Base-by-base conservation (phyloP, 305 asterid species). In the Fraxinus latifolia region DNA sequence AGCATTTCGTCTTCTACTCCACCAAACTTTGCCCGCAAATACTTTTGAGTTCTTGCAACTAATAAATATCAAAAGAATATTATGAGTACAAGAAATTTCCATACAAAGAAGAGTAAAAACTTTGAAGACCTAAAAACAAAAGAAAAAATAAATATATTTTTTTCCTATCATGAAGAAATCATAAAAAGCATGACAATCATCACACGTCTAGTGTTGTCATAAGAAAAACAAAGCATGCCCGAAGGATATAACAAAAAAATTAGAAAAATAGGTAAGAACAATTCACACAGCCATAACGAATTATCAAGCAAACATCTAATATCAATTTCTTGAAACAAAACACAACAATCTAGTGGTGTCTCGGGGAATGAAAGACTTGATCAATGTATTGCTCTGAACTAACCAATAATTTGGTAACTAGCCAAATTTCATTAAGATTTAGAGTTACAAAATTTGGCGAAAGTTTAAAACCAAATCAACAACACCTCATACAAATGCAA, bases 11-110 rank as follows among this genome's bases (percentile, higher is more conserved):
- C 97, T 68, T 93, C 97, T 81, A 79, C 88, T 77, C 88, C 98
- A 25, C 97, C 99, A 86, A 87, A 86, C 83, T 87, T 90, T 44
- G 89, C 86, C 65, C 82, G 85, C 85, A 94, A 53, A 86, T 78
- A 89, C 84, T 89, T 94, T 75, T 92, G 95, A 71, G 93, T 93
- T 90, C 92, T 90, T 80, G 79, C 80, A 85, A 96, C 99, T 96
- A 83, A 83, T 17, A 79, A 37, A 67, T 76, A 47, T 77, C 78
- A 79, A 74, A 68, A 82, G 2, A 77, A 74, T 42, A 76, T 65
- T 39, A 25, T 79, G 62, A 83, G 17, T 17, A 21, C 33, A 79
- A 36, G 31, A 29, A 77, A 75, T 33, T 84, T 71, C 79, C 6
- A 65, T 15, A 14, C 67, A 79, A 78, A 79, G 47, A 76, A 74